Conservation (phyloP, 768 basidiomycete genomes). For the Auriscalpium vulgare region DNA sequence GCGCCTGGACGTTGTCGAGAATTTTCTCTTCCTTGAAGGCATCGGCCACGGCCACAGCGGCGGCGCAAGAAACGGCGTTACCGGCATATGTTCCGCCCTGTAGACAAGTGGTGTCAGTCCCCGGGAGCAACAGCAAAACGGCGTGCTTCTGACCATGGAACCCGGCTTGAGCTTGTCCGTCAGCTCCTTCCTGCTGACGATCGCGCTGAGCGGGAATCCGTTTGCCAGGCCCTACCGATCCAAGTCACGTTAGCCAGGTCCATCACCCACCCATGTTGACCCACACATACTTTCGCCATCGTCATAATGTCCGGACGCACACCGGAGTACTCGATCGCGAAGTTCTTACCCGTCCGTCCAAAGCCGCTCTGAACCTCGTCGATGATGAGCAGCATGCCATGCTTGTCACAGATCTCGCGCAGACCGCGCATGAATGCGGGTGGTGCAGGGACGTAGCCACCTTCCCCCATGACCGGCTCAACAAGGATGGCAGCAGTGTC, state of each 20-base stretch:
- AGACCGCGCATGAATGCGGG: constrained; percentile 72
- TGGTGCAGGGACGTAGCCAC: constrained; percentile 90
- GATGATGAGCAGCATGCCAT: constrained; percentile 76
- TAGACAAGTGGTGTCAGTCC: background rate
- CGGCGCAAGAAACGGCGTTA: constrained; percentile 88
- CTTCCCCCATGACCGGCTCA: constrained; percentile 92
- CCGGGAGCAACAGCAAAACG: background rate
- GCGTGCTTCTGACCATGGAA: constrained; percentile 48
- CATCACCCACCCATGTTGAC: background rate
- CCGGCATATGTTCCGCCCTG: constrained; percentile 89
- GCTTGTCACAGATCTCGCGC: constrained; percentile 76
- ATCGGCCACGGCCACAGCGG: constrained; percentile 75
- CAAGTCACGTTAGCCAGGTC: background rate
- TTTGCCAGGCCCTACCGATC: constrained; percentile 64
- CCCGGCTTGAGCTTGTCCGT: constrained; percentile 75
- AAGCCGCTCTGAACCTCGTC: constrained; percentile 91
- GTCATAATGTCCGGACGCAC: constrained; percentile 84
- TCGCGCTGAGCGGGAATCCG: constrained; percentile 88
- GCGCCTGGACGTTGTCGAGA: constrained; percentile 66
- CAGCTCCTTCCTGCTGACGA: constrained; percentile 72
- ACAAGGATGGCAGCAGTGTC: constrained; percentile 93
- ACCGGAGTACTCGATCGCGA: constrained; percentile 75
- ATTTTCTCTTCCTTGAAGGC: constrained; percentile 76
- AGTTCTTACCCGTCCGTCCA: constrained; percentile 77
- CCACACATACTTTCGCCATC: constrained; percentile 68